Base-by-base conservation (phyloP, 1,284 basidiomycete species). In the Melanopsichium pennsylvanicum region DNA sequence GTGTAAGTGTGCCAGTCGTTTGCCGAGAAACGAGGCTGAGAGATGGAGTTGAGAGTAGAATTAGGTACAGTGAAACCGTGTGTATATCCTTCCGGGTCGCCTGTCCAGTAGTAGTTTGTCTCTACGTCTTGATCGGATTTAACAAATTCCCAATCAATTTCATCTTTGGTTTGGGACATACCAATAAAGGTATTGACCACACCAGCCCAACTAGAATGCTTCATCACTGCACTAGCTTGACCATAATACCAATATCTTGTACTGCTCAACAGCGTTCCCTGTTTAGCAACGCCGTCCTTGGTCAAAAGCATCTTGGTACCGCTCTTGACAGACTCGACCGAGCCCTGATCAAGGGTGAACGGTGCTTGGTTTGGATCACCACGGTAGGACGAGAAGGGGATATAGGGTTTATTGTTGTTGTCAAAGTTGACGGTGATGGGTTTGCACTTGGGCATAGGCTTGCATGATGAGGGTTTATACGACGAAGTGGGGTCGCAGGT, bases 221-320 rank as follows among this genome's bases (percentile, higher is more conserved):
- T 54, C 62, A 73, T 54, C 15, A 59, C 55, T 4, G 62, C 73
- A 15, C 51, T 49, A 0, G 72, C 67, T 9, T 37, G 44, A 5
- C 73, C 73, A 35, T 75, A 75, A 39, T 68, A 58, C 44, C 52
- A 58, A 51, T 70, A 75, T 13, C 67, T 25, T 8, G 73, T 75
- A 12, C 51, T 58, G 27, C 50, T 58, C 7, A 75, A 43, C 29
- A 49, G 38, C 2, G 68, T 61, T 1, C 68, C 68, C 19, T 22
- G 16, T n/a, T 52, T 34, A 2, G 66, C 70, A 15, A 32, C 38
- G 6, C 62, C 54, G 3, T 22, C 47, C 26, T 61, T 56, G 33
- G 70, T 72, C 21, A 75, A 40, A 13, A 60, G 27, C 27, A 72
- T 35, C 42, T 61, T 50, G 25, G 64, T 43, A 5, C 72, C 72